Evolutionary conservation across 441 rosid genomes (phyloP).

Genomic region (Sinapis alba): DNA sequence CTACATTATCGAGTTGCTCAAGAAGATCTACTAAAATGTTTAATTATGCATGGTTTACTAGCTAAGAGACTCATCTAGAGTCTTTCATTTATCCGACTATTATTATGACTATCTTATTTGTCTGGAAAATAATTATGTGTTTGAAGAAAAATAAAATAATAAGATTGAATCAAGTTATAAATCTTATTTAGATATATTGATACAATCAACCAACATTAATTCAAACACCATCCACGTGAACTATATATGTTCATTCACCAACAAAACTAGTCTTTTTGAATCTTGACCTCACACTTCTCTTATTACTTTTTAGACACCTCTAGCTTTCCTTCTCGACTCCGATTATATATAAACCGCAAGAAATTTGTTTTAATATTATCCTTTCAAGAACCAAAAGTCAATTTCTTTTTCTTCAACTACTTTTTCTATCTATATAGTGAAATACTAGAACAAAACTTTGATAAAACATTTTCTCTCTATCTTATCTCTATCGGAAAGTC

Average conservation of each 20-base stretch:
- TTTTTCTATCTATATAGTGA: too few species aligned
- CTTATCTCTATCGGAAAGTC: too few species aligned
- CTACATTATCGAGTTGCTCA: slow-evolving; percentile 71
- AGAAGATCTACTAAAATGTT: slow-evolving; percentile 37
- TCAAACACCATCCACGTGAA: slow-evolving; percentile 20
- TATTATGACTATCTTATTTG: background rate
- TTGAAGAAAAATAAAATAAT: background rate
- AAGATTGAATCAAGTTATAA: background rate
- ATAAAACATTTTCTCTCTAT: too few species aligned
- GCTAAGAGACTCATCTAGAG: background rate
- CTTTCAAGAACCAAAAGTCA: too few species aligned
- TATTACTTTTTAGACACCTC: slow-evolving; percentile 25
- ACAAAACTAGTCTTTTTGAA: slow-evolving; percentile 27
- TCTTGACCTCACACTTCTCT: slow-evolving; percentile 24
- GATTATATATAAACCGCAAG: slow-evolving; percentile 7
- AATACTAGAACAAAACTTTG: too few species aligned
- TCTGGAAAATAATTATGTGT: background rate
- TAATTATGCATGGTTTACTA: background rate
- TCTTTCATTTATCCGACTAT: background rate
- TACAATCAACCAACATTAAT: background rate
- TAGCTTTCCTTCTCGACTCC: slow-evolving; percentile 15
- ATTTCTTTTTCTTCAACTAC: too few species aligned
- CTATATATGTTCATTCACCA: slow-evolving; percentile 7
- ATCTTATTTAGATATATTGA: background rate
- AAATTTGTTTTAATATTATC: too few species aligned